Conservation (phyloP, 768 basidiomycete species). For the Boletus sp. region DNA sequence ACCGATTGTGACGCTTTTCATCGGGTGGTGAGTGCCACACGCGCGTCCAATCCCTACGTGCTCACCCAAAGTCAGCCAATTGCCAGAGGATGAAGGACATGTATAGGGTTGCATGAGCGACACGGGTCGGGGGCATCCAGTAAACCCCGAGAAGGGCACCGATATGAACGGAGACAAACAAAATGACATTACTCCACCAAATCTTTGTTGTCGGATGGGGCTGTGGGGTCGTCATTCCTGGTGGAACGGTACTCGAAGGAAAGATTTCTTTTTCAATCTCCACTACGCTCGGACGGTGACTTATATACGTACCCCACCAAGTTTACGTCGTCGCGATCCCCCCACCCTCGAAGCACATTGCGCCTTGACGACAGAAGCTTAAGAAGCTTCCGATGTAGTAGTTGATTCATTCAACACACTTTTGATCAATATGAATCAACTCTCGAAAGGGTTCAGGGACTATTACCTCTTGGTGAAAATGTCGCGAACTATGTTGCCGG, state of each 20-base stretch:
- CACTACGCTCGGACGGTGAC: neutral
- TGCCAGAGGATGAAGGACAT: slow-evolving; percentile 9
- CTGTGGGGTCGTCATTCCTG: neutral
- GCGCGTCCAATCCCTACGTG: neutral
- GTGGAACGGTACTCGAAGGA: neutral
- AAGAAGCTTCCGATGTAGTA: neutral
- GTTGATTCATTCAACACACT: neutral
- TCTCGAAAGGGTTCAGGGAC: neutral
- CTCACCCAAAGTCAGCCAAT: slow-evolving; percentile 9
- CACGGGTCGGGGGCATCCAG: neutral
- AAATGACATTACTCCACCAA: slow-evolving; percentile 5
- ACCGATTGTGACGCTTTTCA: slow-evolving; percentile 10
- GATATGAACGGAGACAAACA: slow-evolving; percentile 4
- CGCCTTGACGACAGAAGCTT: neutral
- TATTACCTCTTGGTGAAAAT: neutral
- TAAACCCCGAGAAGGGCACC: slow-evolving; percentile 5
- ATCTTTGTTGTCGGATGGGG: neutral
- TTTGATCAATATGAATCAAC: neutral
- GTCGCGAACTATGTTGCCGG: neutral
- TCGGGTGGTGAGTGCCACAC: neutral
- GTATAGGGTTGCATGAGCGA: slow-evolving; percentile 1
- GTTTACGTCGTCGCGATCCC: neutral
- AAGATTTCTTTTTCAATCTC: neutral
- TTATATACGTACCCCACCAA: neutral
- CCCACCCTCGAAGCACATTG: neutral